Evolutionary conservation across 177 flowering plant genomes (phyloP).

Genomic region (Vitis hybrid): DNA sequence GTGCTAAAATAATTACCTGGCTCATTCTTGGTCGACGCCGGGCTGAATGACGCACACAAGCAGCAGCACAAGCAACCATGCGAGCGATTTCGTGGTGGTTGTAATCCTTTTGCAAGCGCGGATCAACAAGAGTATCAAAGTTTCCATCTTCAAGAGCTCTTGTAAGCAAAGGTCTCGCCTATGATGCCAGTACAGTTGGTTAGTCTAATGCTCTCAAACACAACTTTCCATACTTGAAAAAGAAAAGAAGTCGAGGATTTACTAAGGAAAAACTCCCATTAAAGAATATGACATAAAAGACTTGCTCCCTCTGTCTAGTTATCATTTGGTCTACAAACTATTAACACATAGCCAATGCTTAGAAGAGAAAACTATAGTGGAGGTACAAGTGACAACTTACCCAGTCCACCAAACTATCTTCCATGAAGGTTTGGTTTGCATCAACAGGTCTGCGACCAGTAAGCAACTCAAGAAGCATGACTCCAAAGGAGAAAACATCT

Average conservation of each 20-base stretch:
- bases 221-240: not conserved
- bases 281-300: no score
- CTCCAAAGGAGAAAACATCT: constrained; percentile 18
- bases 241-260: no score
- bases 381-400: not conserved
- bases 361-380: no score
- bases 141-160: constrained; percentile 15
- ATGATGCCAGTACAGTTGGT: not conserved
- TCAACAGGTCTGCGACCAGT: constrained; percentile 21
- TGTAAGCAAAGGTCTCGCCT: constrained; percentile 21
- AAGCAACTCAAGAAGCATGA: constrained; percentile 18
- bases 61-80: constrained; percentile 25
- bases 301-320: no score
- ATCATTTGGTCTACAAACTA: no score
- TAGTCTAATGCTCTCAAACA: not conserved
- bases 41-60: constrained; percentile 21
- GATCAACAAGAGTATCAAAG: constrained; percentile 10
- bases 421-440: constrained; percentile 2
- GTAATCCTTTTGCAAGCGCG: constrained; percentile 10
- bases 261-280: no score
- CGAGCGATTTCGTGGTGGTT: constrained; percentile 12
- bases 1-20: constrained; percentile 9
- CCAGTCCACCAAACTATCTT: constrained; percentile 13
- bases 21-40: constrained; percentile 19
- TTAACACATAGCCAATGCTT: no score